Evolutionary conservation across 2,329 filamentous ascomycete species (phyloP).

Genomic region (Stagonosporopsis tanaceti): DNA sequence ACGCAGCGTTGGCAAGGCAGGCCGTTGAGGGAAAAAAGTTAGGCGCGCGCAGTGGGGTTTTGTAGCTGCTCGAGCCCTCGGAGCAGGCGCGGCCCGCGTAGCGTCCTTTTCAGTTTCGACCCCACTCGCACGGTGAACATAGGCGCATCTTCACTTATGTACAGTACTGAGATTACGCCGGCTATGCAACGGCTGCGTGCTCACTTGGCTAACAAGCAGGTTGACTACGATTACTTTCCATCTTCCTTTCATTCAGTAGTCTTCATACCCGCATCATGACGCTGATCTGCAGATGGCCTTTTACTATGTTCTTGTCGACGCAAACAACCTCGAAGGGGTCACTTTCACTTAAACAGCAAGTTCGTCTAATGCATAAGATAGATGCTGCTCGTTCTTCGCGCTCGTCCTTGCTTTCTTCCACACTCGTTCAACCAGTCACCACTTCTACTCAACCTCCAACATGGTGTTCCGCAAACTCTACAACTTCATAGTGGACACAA

Average conservation of each 20-base stretch:
- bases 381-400: neutral
- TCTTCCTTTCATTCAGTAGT: neutral
- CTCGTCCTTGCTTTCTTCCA: neutral
- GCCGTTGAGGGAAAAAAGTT: slow-evolving; percentile 68
- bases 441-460: neutral
- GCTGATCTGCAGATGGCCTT: neutral
- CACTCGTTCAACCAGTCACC: neutral
- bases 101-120: neutral
- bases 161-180: neutral
- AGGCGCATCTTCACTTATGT: neutral
- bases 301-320: neutral
- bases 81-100: slow-evolving; percentile 4
- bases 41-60: slow-evolving; percentile 38
- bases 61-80: slow-evolving; percentile 37
- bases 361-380: neutral
- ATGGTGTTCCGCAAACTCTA: neutral
- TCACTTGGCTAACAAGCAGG: neutral
- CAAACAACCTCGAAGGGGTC: neutral
- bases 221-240: neutral
- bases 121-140: neutral
- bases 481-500: slow-evolving; percentile 6
- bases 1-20: slow-evolving; percentile 91
- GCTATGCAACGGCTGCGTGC: neutral
- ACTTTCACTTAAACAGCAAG: neutral
- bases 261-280: neutral